These are phyloP conservation scores for Acanthamoeba triangularis DNA, from an alignment of 208 protist genomes.

Conservation along the genomic window DNA sequence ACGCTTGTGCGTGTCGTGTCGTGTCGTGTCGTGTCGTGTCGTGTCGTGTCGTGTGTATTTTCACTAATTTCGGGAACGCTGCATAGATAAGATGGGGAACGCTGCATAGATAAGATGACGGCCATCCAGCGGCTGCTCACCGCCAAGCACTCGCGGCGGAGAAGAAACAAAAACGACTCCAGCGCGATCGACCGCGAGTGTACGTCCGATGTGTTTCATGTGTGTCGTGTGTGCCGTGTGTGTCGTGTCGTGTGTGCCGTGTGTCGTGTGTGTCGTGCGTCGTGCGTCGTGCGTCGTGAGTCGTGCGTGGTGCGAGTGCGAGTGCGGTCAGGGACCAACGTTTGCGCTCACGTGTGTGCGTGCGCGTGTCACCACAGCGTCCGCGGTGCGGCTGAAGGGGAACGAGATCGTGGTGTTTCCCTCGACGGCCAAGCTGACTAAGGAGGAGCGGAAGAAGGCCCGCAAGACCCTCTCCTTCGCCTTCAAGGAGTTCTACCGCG, in stretches of 20 bases:
- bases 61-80: too few relatives aligned
- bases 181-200: neutral
- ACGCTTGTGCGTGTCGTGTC: too few relatives aligned
- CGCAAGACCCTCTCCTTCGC: slow-evolving; percentile 16
- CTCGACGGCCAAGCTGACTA: neutral
- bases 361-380: neutral
- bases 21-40: neutral
- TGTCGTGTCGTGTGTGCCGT: too few relatives aligned
- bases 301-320: too few relatives aligned
- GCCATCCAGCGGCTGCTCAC: neutral
- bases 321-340: too few relatives aligned
- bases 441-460: neutral
- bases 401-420: neutral
- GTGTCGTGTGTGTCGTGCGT: too few relatives aligned
- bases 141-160: neutral
- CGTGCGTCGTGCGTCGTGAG: too few relatives aligned
- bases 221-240: too few relatives aligned
- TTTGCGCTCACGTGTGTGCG: too few relatives aligned
- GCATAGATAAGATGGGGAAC: neutral
- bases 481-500: slow-evolving; percentile 31
- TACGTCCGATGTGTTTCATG: neutral
- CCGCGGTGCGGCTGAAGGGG: neutral
- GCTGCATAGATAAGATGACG: neutral
- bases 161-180: neutral
- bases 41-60: neutral